Percentiles rank a stretch among this genome's conserved stretches.
phyloP scores from a whole-genome alignment of 306 rosid genomes.

The Gastrolobium villosum region DNA sequence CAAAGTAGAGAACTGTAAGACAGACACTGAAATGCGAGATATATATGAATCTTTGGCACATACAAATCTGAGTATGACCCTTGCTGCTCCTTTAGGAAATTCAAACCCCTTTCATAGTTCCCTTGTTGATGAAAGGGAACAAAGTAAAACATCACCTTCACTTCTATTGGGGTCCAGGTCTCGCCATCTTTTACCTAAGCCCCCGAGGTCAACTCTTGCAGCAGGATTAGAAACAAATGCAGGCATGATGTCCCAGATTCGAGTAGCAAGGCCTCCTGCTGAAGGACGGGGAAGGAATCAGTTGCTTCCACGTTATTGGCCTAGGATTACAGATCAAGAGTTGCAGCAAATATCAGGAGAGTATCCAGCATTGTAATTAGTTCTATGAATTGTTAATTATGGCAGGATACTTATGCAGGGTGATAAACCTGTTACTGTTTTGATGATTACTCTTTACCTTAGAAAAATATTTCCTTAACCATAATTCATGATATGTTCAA shows the following conservation, averaged over 20 bases:
- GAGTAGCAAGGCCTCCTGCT: conserved; percentile 99
- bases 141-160: conserved; percentile 64
- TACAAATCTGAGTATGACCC: conserved; percentile 80
- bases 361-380: conserved; percentile 72
- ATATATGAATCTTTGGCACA: conserved; percentile 75
- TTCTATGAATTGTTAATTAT: conserved; percentile 32
- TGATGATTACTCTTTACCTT: conserved; percentile 36
- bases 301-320: conserved; percentile 99
- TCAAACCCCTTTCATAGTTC: conserved; percentile 60
- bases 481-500: conserved; percentile 57
- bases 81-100: conserved; percentile 71
- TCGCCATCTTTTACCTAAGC: conserved; percentile 84
- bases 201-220: conserved; percentile 77
- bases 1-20: conserved; percentile 65
- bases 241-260: conserved; percentile 77
- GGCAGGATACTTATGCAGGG: conserved; percentile 29
- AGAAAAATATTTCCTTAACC: conserved; percentile 64
- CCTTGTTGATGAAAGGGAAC: conserved; percentile 74
- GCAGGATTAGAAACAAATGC: conserved; percentile 72
- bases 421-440: conserved; percentile 32
- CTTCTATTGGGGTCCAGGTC: conserved; percentile 76
- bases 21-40: conserved; percentile 64
- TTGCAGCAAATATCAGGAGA: conserved; percentile 96
- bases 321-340: conserved; percentile 97
- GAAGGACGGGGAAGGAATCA: conserved; percentile 99